Conservation (phyloP, 495 filamentous ascomycete species). For the Hypoxylon lienhwacheense region DNA sequence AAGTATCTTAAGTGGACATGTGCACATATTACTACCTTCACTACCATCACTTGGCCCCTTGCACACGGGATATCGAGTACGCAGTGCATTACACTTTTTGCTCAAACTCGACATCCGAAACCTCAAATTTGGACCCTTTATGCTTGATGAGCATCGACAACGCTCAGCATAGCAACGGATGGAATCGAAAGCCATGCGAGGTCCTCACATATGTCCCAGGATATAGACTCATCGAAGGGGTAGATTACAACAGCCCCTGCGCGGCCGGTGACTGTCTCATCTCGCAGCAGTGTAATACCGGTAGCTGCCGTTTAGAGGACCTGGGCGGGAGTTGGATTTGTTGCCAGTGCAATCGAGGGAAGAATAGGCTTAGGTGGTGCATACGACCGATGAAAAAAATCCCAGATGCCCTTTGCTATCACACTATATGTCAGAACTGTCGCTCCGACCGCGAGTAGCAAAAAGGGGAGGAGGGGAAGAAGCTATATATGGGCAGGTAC, state of each 20-base stretch:
- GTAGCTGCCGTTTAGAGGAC: constrained; percentile 47
- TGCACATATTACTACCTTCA: constrained; percentile 42
- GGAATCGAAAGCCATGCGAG: constrained; percentile 27
- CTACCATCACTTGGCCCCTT: constrained; percentile 46
- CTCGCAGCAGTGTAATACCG: constrained; percentile 46
- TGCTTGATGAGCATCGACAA: neutral
- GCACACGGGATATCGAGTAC: constrained; percentile 44
- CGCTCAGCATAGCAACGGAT: constrained; percentile 1
- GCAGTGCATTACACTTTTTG: constrained; percentile 48
- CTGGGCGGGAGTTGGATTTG: constrained; percentile 48
- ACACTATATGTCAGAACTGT: constrained; percentile 33
- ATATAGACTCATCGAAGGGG: constrained; percentile 33
- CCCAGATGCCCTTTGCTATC: constrained; percentile 50
- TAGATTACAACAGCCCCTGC: constrained; percentile 47
- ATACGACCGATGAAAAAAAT: constrained; percentile 40
- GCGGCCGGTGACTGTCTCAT: constrained; percentile 46
- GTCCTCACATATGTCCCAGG: constrained; percentile 26
- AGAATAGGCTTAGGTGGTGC: constrained; percentile 45
- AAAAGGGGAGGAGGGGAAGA: no score
- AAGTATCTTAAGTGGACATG: constrained; percentile 22
- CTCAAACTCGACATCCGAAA: constrained; percentile 23
- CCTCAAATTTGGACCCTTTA: neutral
- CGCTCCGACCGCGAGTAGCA: constrained; percentile 11
- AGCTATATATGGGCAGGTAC: neutral
- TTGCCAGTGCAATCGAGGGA: constrained; percentile 46